Percentiles rank a stretch among this genome's conserved stretches.
These are phyloP conservation scores for Solanum boliviense DNA, from an alignment of 257 asterid species.

Conservation along the genomic window DNA sequence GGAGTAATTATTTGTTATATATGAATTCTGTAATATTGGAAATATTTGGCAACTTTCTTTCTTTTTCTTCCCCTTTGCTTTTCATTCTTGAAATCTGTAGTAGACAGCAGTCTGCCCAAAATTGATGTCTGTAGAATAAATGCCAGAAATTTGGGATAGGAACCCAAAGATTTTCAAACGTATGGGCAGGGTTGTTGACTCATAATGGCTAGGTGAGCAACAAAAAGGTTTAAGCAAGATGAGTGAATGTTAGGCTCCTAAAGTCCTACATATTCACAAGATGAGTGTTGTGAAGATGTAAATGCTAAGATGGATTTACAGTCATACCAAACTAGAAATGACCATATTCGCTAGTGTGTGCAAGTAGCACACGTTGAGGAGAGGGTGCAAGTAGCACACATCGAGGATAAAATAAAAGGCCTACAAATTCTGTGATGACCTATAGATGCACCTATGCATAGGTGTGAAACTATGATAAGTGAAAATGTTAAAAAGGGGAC, in stretches of 20 bases:
- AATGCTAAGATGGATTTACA: background rate
- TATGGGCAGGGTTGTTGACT: background rate
- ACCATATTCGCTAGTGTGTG: background rate
- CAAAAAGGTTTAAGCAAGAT: background rate
- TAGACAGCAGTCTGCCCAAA: background rate
- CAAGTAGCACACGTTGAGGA: background rate
- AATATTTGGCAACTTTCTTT: background rate
- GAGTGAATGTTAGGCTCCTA: background rate
- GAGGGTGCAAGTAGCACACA: background rate
- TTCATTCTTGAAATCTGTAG: background rate
- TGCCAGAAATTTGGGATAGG: background rate
- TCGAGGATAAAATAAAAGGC: background rate
- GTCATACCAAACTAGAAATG: background rate
- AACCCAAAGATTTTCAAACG: background rate
- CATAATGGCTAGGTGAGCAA: background rate
- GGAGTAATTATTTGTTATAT: background rate
- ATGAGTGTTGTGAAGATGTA: background rate
- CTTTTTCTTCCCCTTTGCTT: background rate
- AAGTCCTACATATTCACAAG: background rate
- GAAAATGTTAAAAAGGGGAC: background rate
- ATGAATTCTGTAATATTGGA: background rate
- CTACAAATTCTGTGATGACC: background rate
- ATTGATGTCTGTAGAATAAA: background rate
- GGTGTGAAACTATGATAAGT: background rate
- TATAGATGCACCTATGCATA: background rate